Conservation (phyloP, 208 protist species). For the Herpetomonas tarakana region DNA sequence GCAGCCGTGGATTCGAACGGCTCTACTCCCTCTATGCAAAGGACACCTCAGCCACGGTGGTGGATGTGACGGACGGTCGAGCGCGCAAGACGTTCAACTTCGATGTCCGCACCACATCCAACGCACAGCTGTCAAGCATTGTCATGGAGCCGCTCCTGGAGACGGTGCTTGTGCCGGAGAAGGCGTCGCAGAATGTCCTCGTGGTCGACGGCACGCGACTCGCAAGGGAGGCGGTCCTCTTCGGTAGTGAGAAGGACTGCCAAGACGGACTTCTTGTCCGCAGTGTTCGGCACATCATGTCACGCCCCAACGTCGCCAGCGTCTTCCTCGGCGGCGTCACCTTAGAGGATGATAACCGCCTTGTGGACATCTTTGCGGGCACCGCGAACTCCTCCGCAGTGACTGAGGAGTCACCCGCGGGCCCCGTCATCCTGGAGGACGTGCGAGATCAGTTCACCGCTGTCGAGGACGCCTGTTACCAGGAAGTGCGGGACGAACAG, state of each 20-base stretch:
- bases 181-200: constrained; percentile 39
- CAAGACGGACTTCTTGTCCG: constrained; percentile 43
- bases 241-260: constrained; percentile 15
- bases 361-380: constrained; percentile 32
- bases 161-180: constrained; percentile 26
- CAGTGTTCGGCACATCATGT: constrained; percentile 7
- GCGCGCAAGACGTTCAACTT: constrained; percentile 54
- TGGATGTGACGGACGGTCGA: constrained; percentile 63
- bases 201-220: constrained; percentile 46
- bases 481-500: constrained; percentile 22
- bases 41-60: constrained; percentile 30
- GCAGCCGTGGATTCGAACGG: constrained; percentile 36
- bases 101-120: constrained; percentile 29
- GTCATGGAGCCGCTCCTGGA: constrained; percentile 41
- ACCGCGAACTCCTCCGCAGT: not conserved
- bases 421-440: constrained; percentile 68
- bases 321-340: constrained; percentile 52
- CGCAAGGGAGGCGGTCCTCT: not conserved
- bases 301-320: not conserved
- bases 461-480: constrained; percentile 56
- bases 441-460: constrained; percentile 60
- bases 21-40: constrained; percentile 50
- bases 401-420: not conserved
- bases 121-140: constrained; percentile 21
- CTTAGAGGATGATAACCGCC: constrained; percentile 48